A percentile compares a stretch with the other conserved stretches of the same genome.
Conservation (phyloP, 2,329 filamentous ascomycete genomes). For the Epichloe festucae region DNA sequence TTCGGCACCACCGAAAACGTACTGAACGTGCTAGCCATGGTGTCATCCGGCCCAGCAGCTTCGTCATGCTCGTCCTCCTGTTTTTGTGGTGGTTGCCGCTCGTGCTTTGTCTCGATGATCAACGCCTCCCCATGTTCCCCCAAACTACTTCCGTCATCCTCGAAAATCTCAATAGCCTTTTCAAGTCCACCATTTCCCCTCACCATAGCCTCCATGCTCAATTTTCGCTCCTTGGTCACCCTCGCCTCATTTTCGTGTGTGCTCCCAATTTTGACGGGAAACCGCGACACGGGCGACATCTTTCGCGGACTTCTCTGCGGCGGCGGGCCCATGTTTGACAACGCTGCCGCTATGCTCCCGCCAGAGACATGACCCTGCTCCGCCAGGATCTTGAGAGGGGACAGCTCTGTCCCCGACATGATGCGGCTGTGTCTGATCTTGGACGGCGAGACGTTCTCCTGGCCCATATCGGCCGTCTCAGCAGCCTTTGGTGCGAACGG, state of each 20-base stretch:
- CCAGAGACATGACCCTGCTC: slow-evolving; percentile 17
- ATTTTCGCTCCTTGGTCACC: slow-evolving; percentile 22
- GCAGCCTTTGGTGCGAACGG: slow-evolving; percentile 18
- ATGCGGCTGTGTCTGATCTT: slow-evolving; percentile 41
- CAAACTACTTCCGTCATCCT: slow-evolving; percentile 32
- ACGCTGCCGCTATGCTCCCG: slow-evolving; percentile 7
- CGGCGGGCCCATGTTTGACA: slow-evolving; percentile 6
- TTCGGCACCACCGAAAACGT: slow-evolving; percentile 82
- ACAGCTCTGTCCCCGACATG: slow-evolving; percentile 42
- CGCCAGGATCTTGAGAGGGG: slow-evolving; percentile 43
- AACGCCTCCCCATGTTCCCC: slow-evolving; percentile 17
- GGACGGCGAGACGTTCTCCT: slow-evolving; percentile 35
- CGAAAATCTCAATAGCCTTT: slow-evolving; percentile 49
- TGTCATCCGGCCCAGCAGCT: slow-evolving; percentile 50
- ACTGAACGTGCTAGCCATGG: slow-evolving; percentile 72
- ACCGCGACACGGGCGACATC: slow-evolving; percentile 41
- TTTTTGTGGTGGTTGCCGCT: slow-evolving; percentile 9
- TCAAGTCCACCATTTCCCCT: slow-evolving; percentile 42
- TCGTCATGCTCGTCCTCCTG: slow-evolving; percentile 19
- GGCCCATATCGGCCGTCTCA: slow-evolving; percentile 20
- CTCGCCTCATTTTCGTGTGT: slow-evolving; percentile 12
- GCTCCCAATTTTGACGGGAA: slow-evolving; percentile 43
- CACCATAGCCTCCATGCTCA: slow-evolving; percentile 40
- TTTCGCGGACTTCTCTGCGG: slow-evolving; percentile 32
- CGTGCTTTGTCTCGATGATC: slow-evolving; percentile 16